These are phyloP conservation scores for Auriscalpium vulgare DNA, from an alignment of 768 basidiomycete species.

Conservation along the genomic window DNA sequence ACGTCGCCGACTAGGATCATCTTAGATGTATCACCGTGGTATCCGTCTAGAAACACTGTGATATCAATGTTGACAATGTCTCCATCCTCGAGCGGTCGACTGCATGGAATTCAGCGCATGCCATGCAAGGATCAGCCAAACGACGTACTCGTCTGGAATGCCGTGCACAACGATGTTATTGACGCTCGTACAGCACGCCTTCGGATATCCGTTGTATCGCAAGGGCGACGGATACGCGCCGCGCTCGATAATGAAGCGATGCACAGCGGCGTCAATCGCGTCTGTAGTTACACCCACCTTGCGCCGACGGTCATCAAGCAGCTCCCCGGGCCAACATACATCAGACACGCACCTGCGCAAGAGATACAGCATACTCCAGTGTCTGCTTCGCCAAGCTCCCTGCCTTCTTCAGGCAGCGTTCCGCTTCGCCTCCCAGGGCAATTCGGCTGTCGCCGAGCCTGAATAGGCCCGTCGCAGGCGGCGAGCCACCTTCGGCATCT, in stretches of 20 bases:
- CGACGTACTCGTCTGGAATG: slow-evolving; percentile 80
- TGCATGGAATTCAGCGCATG: slow-evolving; percentile 22
- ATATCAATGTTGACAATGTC: slow-evolving; percentile 89
- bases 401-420: slow-evolving; percentile 7
- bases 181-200: slow-evolving; percentile 78
- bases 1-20: slow-evolving; percentile 80
- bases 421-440: slow-evolving; percentile 3
- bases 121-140: background rate
- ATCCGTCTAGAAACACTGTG: slow-evolving; percentile 76
- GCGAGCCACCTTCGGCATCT: background rate
- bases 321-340: background rate
- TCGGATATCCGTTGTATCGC: slow-evolving; percentile 66
- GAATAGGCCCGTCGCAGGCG: no score
- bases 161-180: slow-evolving; percentile 87
- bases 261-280: slow-evolving; percentile 62
- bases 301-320: background rate
- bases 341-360: slow-evolving; percentile 8
- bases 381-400: slow-evolving; percentile 4
- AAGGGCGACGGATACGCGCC: slow-evolving; percentile 86
- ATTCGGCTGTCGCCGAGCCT: slow-evolving; percentile 4
- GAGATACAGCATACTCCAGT: slow-evolving; percentile 10
- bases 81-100: slow-evolving; percentile 71
- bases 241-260: slow-evolving; percentile 57
- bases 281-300: slow-evolving; percentile 72
- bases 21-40: slow-evolving; percentile 83